Evolutionary conservation across 331 rosid genomes (phyloP), one percentile per base, ranked within the genome.

Genomic region (Saraca asoca): DNA sequence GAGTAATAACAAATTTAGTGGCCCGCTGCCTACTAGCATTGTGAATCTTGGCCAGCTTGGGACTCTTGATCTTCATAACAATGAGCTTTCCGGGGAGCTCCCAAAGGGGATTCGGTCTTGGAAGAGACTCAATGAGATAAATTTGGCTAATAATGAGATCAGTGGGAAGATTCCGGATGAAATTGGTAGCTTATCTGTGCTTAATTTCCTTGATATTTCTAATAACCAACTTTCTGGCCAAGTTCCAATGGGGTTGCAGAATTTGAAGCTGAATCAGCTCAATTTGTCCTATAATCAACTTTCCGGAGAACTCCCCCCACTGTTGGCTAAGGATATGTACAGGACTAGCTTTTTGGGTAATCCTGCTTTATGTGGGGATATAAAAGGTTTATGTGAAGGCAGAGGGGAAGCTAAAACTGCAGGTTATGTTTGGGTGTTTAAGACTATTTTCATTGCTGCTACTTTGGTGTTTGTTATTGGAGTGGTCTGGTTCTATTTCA

Each of bases 121-220:
- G 84, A 71, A 66, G 78, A 85, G 80, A 57, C 90, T 92, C 45
- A 92, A 84, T 67, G 94, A 89, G 75, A 81, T 92, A 74, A 87
- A 89, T 70, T 74, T 92, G 51, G 92, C 91, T 0, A 65, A 75
- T 55, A 92, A 92, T 69, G 45, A 58, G 51, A 69, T 92, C 14
- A 65, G 84, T 18, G 98, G 98, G 29, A 33, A 31, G 10, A 87
- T 92, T 63, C 96, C 98, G 11, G 72, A 64, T 3, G 89, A 42
- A 15, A 75, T 92, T 68, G 93, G 83, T 51, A 81, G 72, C 56
- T 46, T 92, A 74, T 56, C 84, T 0, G 88, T 66, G 55, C 86
- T 92, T 18, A 92, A 87, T 62, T 92, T 80, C 72, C 98, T 92
- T 10, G 98, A 92, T 75, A 87, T 92, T 64, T 89, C 98, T 0